A percentile compares a stretch with the other conserved stretches of the same genome.
Conservation (phyloP, 805 yeast genomes). For the Kodamaea nitidulidarum region DNA sequence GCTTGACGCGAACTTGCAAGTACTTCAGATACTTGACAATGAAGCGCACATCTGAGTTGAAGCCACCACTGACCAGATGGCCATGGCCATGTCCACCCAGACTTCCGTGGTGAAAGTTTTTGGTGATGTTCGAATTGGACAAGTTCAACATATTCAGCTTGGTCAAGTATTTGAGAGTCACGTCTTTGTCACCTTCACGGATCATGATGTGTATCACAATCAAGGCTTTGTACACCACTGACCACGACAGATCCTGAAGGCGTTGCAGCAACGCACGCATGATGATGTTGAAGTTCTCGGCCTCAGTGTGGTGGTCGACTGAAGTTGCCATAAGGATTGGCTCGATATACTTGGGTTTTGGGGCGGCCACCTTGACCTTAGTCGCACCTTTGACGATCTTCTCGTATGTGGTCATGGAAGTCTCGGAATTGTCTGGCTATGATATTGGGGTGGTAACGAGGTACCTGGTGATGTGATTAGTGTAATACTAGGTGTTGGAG, state of each 20-base stretch:
- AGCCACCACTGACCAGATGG: conserved; percentile 12
- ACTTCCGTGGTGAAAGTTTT: conserved; percentile 33
- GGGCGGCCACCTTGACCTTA: conserved; percentile 79
- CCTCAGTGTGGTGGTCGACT: conserved; percentile 36
- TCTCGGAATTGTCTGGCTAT: too few relatives aligned
- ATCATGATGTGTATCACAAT: conserved; percentile 86
- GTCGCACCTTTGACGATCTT: conserved; percentile 65
- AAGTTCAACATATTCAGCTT: conserved; percentile 48
- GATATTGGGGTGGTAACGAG: too few relatives aligned
- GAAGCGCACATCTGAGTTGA: conserved; percentile 47
- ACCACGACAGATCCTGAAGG: conserved; percentile 81
- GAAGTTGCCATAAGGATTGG: conserved; percentile 77
- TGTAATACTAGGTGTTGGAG: too few relatives aligned
- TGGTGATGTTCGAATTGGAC: conserved; percentile 34
- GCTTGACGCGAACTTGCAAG: conserved; percentile 61
- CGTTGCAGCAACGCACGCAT: conserved; percentile 61
- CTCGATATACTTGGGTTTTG: conserved; percentile 92
- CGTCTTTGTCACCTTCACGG: conserved; percentile 82
- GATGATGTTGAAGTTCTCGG: conserved; percentile 61
- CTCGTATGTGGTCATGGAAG: conserved; percentile 58
- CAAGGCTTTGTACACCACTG: conserved; percentile 81
- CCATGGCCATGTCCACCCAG: conserved; percentile 14
- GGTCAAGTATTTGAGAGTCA: conserved; percentile 59
- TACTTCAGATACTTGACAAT: conserved; percentile 69
- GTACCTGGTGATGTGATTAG: too few relatives aligned